These are phyloP conservation scores for Dinochytrium kinnereticum DNA, from an alignment of 371 early-diverging fungal species.

Conservation along the genomic window DNA sequence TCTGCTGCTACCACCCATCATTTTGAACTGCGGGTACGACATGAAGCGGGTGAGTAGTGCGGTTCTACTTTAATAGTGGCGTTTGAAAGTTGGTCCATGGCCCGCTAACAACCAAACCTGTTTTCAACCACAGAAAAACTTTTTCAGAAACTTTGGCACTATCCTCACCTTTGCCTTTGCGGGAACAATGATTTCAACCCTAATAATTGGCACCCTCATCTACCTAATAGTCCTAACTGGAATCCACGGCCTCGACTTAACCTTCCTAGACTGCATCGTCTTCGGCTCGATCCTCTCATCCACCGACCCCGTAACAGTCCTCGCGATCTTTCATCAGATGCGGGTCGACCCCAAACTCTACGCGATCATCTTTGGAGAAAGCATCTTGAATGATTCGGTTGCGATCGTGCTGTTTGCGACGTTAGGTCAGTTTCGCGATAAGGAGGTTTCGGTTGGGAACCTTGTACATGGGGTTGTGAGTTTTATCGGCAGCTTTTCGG, in stretches of 20 bases:
- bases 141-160: slow-evolving; percentile 86
- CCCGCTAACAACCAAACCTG: neutral
- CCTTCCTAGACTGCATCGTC: slow-evolving; percentile 87
- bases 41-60: slow-evolving; percentile 70
- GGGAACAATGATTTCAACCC: slow-evolving; percentile 88
- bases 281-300: slow-evolving; percentile 93
- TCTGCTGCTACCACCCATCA: slow-evolving; percentile 92
- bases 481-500: slow-evolving; percentile 81
- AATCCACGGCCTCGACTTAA: slow-evolving; percentile 68
- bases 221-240: slow-evolving; percentile 74
- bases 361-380: slow-evolving; percentile 94
- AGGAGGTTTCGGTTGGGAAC: slow-evolving; percentile 72
- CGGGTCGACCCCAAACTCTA: slow-evolving; percentile 91
- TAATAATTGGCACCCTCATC: slow-evolving; percentile 74
- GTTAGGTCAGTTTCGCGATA: slow-evolving; percentile 77
- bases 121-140: slow-evolving; percentile 60
- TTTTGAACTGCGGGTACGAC: slow-evolving; percentile 93
- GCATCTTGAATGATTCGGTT: slow-evolving; percentile 92
- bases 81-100: neutral
- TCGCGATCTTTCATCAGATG: slow-evolving; percentile 90
- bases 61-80: neutral
- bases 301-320: slow-evolving; percentile 93
- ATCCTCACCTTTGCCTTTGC: slow-evolving; percentile 90
- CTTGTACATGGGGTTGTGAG: slow-evolving; percentile 73
- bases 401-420: slow-evolving; percentile 90